Conservation (phyloP, 108 stramenopile genomes). For the Cyclostephanos invisitatus region DNA sequence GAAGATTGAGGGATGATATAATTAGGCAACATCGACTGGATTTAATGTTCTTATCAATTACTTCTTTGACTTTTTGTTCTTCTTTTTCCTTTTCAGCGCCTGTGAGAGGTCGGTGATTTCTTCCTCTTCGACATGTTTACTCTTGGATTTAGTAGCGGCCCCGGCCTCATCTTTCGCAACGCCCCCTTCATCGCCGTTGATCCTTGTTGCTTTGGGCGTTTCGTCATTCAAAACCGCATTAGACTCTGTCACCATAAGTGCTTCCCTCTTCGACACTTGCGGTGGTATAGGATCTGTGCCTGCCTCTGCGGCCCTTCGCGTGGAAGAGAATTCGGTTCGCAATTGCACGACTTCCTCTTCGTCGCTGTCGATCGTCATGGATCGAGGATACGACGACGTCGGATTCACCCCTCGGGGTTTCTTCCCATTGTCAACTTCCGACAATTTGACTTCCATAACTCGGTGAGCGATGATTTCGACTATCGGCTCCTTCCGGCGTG, state of each 20-base stretch:
- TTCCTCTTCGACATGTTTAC: not conserved
- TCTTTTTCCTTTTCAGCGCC: constrained; percentile 16
- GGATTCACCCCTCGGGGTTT: constrained; percentile 6
- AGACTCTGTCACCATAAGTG: not conserved
- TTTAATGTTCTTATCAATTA: not conserved
- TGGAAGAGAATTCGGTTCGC: constrained; percentile 59
- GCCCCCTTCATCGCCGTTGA: not conserved
- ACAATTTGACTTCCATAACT: not conserved
- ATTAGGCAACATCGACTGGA: not conserved
- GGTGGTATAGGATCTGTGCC: not conserved
- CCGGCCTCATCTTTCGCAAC: not conserved
- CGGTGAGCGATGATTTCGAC: constrained; percentile 19
- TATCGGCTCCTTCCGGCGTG: not conserved
- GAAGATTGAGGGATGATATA: no score
- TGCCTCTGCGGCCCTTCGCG: not conserved
- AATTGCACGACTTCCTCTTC: constrained; percentile 70
- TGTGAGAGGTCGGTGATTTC: constrained; percentile 9
- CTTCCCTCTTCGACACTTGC: not conserved
- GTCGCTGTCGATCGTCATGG: constrained; percentile 53
- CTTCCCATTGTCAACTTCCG: constrained; percentile 13
- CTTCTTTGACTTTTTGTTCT: constrained; percentile 21
- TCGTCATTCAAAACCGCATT: not conserved
- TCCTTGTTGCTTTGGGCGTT: not conserved
- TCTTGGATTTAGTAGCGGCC: not conserved
- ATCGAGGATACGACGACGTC: not conserved